Base-by-base conservation (phyloP, 108 stramenopile genomes). In the Fragilariopsis cylindrus region DNA sequence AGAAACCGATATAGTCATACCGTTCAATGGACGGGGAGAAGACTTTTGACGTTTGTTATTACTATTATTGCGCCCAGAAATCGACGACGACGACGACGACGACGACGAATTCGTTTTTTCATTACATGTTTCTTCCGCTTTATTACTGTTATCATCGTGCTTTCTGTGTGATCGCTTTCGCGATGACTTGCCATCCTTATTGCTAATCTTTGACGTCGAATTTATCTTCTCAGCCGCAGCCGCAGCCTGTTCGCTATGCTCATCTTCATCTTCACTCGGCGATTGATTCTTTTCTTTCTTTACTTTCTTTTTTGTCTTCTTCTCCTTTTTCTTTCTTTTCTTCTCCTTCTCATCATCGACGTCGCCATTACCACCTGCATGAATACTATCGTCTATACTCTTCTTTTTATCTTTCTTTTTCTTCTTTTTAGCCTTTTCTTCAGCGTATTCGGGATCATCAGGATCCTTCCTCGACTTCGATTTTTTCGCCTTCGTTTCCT, bases 1-100 rank as follows among this genome's bases (percentile, higher is more conserved):
- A 7, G 90, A 84, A 18, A 91, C 70, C 9, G 90, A 85, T 13
- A 91, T 15, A 12, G 78, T 72, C 13, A 88, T 62, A 0, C 88
- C 90, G 55, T 76, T 76, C 57, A 89, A 79, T 4, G 71, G 74
- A 30, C 30, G 30, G 30, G 30, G 30, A 30, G 30, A 30, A 30
- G 30, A 2, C 30, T 30, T 30, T 30, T 30, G 30, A 30, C 30
- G 30, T 30, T 30, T 30, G 30, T 30, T 30, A 30, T 30, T 30
- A 30, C 30, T 30, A 30, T 30, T 2, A 30, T 30, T 30, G 30
- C 30, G 30, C 30, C 30, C 30, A 30, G 30, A 30, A 30, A 30
- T 1, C 30, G 2, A 30, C 30, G 30, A 30, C 19, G 19, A 19
- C 19, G 19, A 19, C 19, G 19, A 19, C 19, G 19, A 19, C 30